Conservation (phyloP, 768 basidiomycete species). For the Grammothele lineata region DNA sequence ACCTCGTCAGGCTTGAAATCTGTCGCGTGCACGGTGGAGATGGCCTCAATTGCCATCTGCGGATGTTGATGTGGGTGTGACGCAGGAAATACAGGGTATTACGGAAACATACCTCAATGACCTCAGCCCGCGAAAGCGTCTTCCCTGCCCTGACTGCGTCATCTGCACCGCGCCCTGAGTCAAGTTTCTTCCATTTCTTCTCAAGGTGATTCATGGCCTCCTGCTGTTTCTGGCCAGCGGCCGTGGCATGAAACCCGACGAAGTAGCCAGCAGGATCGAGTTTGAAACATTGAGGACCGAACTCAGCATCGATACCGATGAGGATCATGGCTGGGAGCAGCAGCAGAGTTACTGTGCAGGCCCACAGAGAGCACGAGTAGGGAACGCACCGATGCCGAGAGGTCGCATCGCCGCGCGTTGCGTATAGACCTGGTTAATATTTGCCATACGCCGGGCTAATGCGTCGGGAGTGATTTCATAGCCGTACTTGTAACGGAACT, state of each 20-base stretch:
- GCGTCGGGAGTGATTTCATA: constrained; percentile 98
- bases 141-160: constrained; percentile 74
- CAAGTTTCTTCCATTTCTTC: constrained; percentile 97
- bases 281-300: constrained; percentile 96
- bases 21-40: constrained; percentile 91
- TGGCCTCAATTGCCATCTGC: constrained; percentile 90
- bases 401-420: constrained; percentile 97
- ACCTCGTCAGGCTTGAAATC: constrained; percentile 96
- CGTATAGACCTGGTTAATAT: constrained; percentile 98
- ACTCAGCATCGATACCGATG: constrained; percentile 87
- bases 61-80: background rate
- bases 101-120: constrained; percentile 72
- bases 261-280: constrained; percentile 99
- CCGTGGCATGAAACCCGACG: constrained; percentile 95
- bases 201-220: constrained; percentile 98
- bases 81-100: too few species aligned
- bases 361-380: background rate
- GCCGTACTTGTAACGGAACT: constrained; percentile 94
- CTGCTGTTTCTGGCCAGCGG: constrained; percentile 95
- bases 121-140: constrained; percentile 67
- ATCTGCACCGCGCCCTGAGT: constrained; percentile 72
- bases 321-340: constrained; percentile 79
- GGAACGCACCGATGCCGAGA: constrained; percentile 79
- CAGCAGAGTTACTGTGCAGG: too few species aligned
- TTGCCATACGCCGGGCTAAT: constrained; percentile 90